Evolutionary conservation across 306 rosid species (phyloP), one percentile per base, ranked within the genome.

Genomic region (Morella rubra): DNA sequence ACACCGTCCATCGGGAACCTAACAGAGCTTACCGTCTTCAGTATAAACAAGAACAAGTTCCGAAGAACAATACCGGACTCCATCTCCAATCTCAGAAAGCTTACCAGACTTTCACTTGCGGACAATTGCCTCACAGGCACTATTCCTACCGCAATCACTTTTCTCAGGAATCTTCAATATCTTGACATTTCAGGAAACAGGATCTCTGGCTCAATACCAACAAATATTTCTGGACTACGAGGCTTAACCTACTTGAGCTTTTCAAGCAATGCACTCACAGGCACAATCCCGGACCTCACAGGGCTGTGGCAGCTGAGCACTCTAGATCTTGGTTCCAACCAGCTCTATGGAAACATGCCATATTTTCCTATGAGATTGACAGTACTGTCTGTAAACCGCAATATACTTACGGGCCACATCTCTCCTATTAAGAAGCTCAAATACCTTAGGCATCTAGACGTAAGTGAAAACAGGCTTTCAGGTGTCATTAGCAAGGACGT

Each of bases 401-500:
- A 83, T 51, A 49, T 76, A 5, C 22, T 85, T 7, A 75, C 84
- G 14, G 82, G 85, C 15, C 61, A 58, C 44, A 6, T 87, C 3
- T 70, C 90, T 40, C 75, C 77, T 3, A 46, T 84, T 1, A 77
- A 20, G 67, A 72, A 69, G 9, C 85, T 82, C 50, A 74, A 19
- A 44, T 12, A 42, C 53, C 50, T 89, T 3, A 74, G 51, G 18
- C 72, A 73, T 83, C 41, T 86, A 4, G 87, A 86, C 72, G 32
- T 81, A n/a, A 89, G 93, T 61, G 77, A 77, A 10, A 88, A 82
- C 45, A 78, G 75, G 49, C 73, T 86, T 40, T 78, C 90, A 44
- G 86, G 87, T 56, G 46, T 44, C 14, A 81, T 84, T 18, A 53
- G n/a, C 44, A 73, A 52, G 44, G 85, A 81, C 8, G 7, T 79